Evolutionary conservation across 2,329 filamentous ascomycete species (phyloP), one percentile per base, ranked within the genome.

Genomic region (Periconia sp.): DNA sequence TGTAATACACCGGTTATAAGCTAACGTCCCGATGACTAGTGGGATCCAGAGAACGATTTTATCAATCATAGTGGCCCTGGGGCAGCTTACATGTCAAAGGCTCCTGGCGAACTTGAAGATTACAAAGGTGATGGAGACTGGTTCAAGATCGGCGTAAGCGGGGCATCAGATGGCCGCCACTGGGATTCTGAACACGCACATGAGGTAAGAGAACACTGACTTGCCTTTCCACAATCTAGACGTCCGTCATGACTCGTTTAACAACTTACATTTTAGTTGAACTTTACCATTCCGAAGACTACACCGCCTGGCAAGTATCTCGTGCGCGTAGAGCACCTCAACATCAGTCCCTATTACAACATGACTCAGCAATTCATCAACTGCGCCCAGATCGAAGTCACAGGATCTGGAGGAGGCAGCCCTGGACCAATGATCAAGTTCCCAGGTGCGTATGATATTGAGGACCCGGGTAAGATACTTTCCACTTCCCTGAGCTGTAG

Each of bases 361-460:
- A 6, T 68, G 66, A 19, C 40, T 24, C 46, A 50, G 30, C 45
- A 64, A 52, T 50, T 44, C 24, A 43, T 48, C 23, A 39, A 39
- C 18, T 53, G 50, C 31, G 44, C 50, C 4, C 50, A 50, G 24
- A 38, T 52, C 11, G 43, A 50, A 15, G 26, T 50, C 18, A 32
- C 35, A 5, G 46, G 46, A 2, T 18, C 34, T 10, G 49, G 49
- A 10, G 48, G 32, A 10, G 79, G 76, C 13, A 74, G 74, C 36
- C 73, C 70, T 15, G 66, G 63, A 43, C 59, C 65, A 4, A 26
- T 30, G 28, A 73, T 70, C 16, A 56, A 70, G 13, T 79, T 75
- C 44, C 79, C 76, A 7, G 66, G 68, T 31, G 71, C 82, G 16
- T 85, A 85, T 31, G 13, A 22, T 7, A 11, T 38, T 10, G 21